phyloP scores from a whole-genome alignment of 352 stramenopile genomes.

The Phytophthora cactorum region DNA sequence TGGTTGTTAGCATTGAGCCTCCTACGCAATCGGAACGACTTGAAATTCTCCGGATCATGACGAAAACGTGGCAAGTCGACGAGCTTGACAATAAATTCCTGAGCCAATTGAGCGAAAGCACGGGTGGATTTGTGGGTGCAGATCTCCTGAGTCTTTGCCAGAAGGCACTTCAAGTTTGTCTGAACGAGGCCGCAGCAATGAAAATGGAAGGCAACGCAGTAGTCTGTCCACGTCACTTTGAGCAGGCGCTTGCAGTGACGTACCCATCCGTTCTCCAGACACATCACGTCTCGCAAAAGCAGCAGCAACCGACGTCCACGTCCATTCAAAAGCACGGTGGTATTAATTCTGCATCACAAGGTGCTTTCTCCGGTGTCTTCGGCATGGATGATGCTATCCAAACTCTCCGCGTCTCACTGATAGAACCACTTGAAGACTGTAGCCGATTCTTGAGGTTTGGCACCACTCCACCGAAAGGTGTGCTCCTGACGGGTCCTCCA shows the following conservation, averaged over 20 bases:
- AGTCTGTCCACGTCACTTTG: conserved; percentile 53
- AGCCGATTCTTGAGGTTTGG: conserved; percentile 97
- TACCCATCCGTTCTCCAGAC: conserved; percentile 97
- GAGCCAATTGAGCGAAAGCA: conserved; percentile 92
- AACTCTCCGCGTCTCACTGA: conserved; percentile 95
- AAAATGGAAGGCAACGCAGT: conserved; percentile 6
- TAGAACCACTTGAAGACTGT: conserved; percentile 97
- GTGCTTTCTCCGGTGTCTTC: conserved; percentile 89
- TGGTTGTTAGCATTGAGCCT: conserved; percentile 95
- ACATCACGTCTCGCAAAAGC: conserved; percentile 90
- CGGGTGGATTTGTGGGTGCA: conserved; percentile 94
- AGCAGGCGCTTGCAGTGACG: conserved; percentile 91
- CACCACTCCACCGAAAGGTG: conserved; percentile 95
- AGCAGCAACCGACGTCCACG: conserved; percentile 40
- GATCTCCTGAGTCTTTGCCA: conserved; percentile 85
- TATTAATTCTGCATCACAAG: background rate
- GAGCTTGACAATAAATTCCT: conserved; percentile 75
- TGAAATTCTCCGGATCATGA: conserved; percentile 93
- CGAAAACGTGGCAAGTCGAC: conserved; percentile 73
- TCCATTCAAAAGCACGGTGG: conserved; percentile 31
- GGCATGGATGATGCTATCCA: conserved; percentile 97
- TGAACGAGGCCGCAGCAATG: conserved; percentile 46
- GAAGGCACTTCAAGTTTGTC: conserved; percentile 64
- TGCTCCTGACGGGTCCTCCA: conserved; percentile 98
- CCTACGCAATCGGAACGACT: conserved; percentile 91